Percentiles rank a stretch among this genome's conserved stretches.
Evolutionary conservation across 495 filamentous ascomycete species (phyloP).

Genomic region (Penicillium turbatum): DNA sequence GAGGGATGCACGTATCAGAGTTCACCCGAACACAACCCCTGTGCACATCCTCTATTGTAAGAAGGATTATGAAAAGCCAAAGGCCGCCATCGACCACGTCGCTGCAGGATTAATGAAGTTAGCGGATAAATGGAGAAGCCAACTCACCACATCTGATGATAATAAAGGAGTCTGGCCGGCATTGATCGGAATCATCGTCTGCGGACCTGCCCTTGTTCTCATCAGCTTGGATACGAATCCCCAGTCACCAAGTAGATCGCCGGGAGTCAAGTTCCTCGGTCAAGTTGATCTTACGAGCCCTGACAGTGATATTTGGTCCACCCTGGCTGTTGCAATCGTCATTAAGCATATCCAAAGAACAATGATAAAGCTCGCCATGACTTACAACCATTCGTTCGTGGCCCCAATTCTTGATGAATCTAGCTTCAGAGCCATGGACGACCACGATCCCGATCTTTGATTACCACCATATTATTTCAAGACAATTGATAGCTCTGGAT

Average conservation of each 20-base stretch:
- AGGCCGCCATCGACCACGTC: constrained; percentile 27
- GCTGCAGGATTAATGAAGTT: constrained; percentile 28
- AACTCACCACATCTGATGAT: background rate
- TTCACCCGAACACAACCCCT: constrained; percentile 18
- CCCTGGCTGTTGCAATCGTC: constrained; percentile 40
- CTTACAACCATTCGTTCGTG: background rate
- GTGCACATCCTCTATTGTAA: constrained; percentile 34
- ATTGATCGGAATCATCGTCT: constrained; percentile 40
- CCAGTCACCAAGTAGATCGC: constrained; percentile 3
- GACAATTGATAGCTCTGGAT: background rate
- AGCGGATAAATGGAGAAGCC: constrained; percentile 2
- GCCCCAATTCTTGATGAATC: background rate
- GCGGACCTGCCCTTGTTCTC: constrained; percentile 40
- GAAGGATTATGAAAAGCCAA: constrained; percentile 25
- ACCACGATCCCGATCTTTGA: background rate
- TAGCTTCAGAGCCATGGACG: background rate
- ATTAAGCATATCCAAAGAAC: constrained; percentile 36
- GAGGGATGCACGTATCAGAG: constrained; percentile 30
- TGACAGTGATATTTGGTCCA: constrained; percentile 48
- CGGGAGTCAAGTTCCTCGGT: constrained; percentile 26
- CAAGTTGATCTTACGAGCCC: constrained; percentile 38
- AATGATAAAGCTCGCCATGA: constrained; percentile 28
- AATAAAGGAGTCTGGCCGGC: constrained; percentile 13
- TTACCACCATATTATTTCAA: no score
- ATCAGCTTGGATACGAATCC: constrained; percentile 37